phyloP scores from a whole-genome alignment of 768 basidiomycete species.

The Naganishia kalamii region DNA sequence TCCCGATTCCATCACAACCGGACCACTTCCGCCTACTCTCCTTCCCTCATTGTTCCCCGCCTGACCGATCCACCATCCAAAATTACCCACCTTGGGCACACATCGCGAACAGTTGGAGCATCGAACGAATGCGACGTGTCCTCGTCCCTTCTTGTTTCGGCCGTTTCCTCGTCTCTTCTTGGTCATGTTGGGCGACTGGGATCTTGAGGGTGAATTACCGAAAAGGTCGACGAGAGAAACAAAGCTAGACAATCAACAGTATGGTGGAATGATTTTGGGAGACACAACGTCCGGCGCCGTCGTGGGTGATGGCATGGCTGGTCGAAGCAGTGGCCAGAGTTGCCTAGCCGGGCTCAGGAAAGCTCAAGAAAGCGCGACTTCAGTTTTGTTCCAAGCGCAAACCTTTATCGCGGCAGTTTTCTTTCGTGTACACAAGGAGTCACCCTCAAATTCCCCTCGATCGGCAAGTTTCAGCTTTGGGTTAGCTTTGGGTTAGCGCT shows the following conservation, averaged over 20 bases:
- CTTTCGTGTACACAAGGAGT: too few relatives aligned
- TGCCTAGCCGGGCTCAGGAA: too few relatives aligned
- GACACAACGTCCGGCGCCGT: background rate
- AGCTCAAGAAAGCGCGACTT: too few relatives aligned
- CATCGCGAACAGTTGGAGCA: constrained; percentile 99
- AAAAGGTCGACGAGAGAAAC: constrained; percentile 1
- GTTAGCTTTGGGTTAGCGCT: too few relatives aligned
- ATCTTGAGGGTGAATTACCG: constrained; percentile 16
- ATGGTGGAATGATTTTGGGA: background rate
- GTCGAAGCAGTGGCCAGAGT: constrained; percentile 1
- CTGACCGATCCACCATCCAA: background rate
- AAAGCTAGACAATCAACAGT: background rate
- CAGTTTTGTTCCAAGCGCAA: too few relatives aligned
- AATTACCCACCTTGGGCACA: constrained; percentile 58
- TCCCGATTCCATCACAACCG: background rate
- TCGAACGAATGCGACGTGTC: constrained; percentile 87
- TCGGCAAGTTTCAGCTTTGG: too few relatives aligned
- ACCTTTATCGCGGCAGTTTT: too few relatives aligned
- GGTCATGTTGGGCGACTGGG: constrained; percentile 22
- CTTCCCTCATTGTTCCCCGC: background rate
- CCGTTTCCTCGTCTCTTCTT: constrained; percentile 84
- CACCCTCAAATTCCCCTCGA: too few relatives aligned
- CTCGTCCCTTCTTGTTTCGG: constrained; percentile 98
- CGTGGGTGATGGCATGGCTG: constrained; percentile 6
- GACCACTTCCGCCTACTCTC: too few relatives aligned